A percentile compares a stretch with the other conserved stretches of the same genome.
Evolutionary conservation across 805 yeast species (phyloP).

Genomic region (Candida verbasci): DNA sequence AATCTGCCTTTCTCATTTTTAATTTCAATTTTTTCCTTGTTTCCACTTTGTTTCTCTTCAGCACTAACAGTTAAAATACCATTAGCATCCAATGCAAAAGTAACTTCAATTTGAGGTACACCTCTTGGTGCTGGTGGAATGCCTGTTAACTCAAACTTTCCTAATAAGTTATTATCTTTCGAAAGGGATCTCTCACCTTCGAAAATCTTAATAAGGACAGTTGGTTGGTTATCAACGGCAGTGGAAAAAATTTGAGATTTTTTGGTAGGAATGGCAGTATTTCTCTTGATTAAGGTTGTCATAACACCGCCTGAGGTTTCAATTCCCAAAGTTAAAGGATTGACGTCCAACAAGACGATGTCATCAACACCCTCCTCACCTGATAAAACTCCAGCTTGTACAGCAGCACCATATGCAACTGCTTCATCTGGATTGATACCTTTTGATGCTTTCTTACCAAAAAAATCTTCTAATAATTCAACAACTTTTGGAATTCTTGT

Average conservation of each 20-base stretch:
- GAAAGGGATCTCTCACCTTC: conserved; percentile 99
- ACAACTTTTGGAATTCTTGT: conserved; percentile 49
- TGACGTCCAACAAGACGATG: conserved; percentile 92
- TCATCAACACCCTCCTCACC: conserved; percentile 96
- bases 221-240: conserved; percentile 97
- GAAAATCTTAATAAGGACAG: conserved; percentile 97
- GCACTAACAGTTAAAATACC: conserved; percentile 99
- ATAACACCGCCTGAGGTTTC: conserved; percentile 99
- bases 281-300: conserved; percentile 98
- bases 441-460: conserved; percentile 46
- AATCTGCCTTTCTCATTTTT: conserved; percentile 99
- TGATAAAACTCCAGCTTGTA: conserved; percentile 97
- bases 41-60: conserved; percentile 97
- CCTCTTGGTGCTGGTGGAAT: conserved; percentile 99
- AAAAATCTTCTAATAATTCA: conserved; percentile 43
- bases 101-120: conserved; percentile 98
- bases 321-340: conserved; percentile 98
- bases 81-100: conserved; percentile 98
- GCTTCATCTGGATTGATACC: conserved; percentile 50
- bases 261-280: conserved; percentile 98
- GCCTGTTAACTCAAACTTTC: conserved; percentile 97
- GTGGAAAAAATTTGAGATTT: conserved; percentile 99
- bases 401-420: conserved; percentile 76
- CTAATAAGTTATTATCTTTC: conserved; percentile 93
- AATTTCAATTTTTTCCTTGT: conserved; percentile 96